Conservation (phyloP, 768 basidiomycete species). For the Podaxis sp. region DNA sequence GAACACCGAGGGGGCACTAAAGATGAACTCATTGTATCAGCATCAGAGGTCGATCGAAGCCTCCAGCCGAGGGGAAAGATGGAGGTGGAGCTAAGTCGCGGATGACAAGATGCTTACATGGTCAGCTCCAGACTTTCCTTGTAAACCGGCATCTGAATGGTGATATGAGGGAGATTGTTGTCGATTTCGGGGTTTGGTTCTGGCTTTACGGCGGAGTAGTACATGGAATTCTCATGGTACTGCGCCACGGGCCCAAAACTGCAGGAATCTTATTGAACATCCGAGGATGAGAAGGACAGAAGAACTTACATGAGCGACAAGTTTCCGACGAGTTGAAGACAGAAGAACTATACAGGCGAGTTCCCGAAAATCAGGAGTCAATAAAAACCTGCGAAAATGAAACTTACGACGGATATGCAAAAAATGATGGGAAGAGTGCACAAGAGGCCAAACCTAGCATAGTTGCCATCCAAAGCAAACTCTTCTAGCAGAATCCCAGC, state of each 20-base stretch:
- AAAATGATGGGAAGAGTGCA: conserved; percentile 69
- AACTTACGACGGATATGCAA: conserved; percentile 71
- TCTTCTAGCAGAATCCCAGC: conserved; percentile 62
- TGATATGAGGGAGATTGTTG: conserved; percentile 70
- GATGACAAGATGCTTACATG: conserved; percentile 47
- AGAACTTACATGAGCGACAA: conserved; percentile 50
- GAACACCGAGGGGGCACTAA: conserved; percentile 69
- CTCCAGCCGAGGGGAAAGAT: neutral
- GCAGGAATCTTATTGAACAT: neutral
- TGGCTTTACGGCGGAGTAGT: conserved; percentile 73
- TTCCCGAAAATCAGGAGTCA: neutral
- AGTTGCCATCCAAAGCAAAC: conserved; percentile 62
- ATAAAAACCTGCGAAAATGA: neutral
- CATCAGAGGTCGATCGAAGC: neutral
- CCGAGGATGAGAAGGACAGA: neutral
- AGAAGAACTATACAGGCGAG: conserved; percentile 61
- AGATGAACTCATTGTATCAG: neutral
- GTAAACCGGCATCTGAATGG: conserved; percentile 86
- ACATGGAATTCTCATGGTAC: conserved; percentile 81
- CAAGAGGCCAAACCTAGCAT: conserved; percentile 64
- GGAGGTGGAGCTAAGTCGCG: neutral
- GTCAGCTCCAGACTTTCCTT: conserved; percentile 76
- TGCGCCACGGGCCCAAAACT: conserved; percentile 81
- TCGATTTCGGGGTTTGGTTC: conserved; percentile 67
- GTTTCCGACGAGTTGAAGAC: conserved; percentile 68